Evolutionary conservation across 2,329 filamentous ascomycete species (phyloP).

Genomic region (Pestalotiopsis sp.): DNA sequence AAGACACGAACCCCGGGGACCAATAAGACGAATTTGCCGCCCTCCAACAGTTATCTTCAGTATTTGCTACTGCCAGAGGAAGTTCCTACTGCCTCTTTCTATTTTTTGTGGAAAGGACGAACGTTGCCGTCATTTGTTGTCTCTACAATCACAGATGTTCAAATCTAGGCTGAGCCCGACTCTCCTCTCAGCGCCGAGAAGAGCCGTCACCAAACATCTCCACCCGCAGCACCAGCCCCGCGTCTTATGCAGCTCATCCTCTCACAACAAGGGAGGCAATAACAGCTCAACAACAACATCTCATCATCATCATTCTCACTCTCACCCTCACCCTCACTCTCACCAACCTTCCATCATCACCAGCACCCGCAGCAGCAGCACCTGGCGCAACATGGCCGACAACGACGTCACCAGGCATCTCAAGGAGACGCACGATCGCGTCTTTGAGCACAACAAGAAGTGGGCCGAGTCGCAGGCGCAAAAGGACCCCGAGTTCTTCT

Average conservation of each 20-base stretch:
- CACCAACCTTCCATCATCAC: background rate
- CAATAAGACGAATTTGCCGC: background rate
- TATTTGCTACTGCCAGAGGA: background rate
- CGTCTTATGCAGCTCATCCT: background rate
- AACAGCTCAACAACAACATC: background rate
- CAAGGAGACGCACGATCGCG: slow-evolving; percentile 64
- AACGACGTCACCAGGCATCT: slow-evolving; percentile 57
- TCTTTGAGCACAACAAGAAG: slow-evolving; percentile 69
- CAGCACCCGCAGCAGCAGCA: slow-evolving; percentile 6
- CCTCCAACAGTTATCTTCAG: background rate
- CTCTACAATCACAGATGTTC: slow-evolving; percentile 6
- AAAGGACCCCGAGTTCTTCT: slow-evolving; percentile 67
- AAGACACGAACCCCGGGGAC: background rate
- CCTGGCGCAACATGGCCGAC: slow-evolving; percentile 32
- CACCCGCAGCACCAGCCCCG: slow-evolving; percentile 1
- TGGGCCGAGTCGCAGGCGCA: slow-evolving; percentile 64
- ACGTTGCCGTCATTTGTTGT: background rate
- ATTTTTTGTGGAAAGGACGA: background rate
- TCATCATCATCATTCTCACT: background rate
- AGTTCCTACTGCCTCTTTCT: background rate
- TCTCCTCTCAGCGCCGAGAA: slow-evolving; percentile 9
- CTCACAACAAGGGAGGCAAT: background rate
- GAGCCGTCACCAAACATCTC: background rate
- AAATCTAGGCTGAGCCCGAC: background rate
- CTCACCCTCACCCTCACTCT: background rate